Evolutionary conservation across 2,329 filamentous ascomycete species (phyloP).

Genomic region (Penicillium sp.): DNA sequence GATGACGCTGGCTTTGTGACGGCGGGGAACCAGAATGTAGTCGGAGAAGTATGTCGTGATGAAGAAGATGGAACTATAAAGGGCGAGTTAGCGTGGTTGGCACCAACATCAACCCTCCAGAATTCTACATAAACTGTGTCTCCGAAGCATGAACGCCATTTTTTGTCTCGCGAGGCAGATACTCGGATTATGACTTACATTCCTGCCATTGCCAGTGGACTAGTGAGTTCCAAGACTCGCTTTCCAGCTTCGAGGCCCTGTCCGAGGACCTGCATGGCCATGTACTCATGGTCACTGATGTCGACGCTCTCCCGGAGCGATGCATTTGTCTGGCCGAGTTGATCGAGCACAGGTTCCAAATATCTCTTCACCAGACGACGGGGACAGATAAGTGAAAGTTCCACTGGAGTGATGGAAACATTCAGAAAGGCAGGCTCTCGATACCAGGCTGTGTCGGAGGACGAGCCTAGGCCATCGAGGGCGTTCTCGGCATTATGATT

Average conservation of each 20-base stretch:
- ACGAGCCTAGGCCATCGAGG: slow-evolving; percentile 32
- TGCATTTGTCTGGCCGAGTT: slow-evolving; percentile 47
- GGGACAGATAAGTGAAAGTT: slow-evolving; percentile 88
- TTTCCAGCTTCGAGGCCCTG: slow-evolving; percentile 87
- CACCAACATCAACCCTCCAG: no score
- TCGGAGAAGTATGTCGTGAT: slow-evolving; percentile 98
- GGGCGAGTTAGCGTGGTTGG: slow-evolving; percentile 9
- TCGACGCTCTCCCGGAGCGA: slow-evolving; percentile 51
- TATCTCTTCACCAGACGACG: slow-evolving; percentile 65
- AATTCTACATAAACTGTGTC: no score
- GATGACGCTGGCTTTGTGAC: slow-evolving; percentile 67
- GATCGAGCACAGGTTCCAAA: slow-evolving; percentile 65
- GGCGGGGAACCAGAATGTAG: slow-evolving; percentile 83
- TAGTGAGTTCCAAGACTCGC: slow-evolving; percentile 84
- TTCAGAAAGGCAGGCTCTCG: slow-evolving; percentile 77
- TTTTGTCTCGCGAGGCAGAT: no score
- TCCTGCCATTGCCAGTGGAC: slow-evolving; percentile 80
- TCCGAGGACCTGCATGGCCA: slow-evolving; percentile 83
- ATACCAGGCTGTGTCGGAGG: slow-evolving; percentile 34
- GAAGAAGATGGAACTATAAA: slow-evolving; percentile 77
- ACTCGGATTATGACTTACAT: slow-evolving; percentile 50
- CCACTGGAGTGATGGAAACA: slow-evolving; percentile 83
- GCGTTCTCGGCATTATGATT: slow-evolving; percentile 36
- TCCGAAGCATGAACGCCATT: no score
- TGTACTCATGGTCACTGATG: slow-evolving; percentile 76